Percentiles rank a stretch among this genome's conserved stretches.
These are phyloP conservation scores for Russula foetens DNA, from an alignment of 768 basidiomycete species.

Conservation along the genomic window DNA sequence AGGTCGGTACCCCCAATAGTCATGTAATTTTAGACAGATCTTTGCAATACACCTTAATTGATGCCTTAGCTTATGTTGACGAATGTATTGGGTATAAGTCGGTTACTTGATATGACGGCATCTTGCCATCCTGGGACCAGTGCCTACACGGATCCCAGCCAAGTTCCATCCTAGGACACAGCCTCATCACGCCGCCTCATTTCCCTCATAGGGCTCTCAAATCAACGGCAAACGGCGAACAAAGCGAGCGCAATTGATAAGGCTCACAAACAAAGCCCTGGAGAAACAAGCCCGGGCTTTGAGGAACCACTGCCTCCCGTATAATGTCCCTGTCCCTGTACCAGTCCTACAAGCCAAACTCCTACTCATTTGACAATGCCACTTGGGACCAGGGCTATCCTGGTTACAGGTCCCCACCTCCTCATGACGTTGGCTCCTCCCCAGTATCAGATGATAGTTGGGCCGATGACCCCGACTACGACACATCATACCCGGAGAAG, in stretches of 20 bases:
- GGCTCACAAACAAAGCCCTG: background rate
- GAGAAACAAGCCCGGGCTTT: background rate
- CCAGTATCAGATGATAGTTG: background rate
- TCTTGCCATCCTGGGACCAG: background rate
- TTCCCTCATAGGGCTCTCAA: background rate
- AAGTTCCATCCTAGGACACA: background rate
- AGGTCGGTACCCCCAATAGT: background rate
- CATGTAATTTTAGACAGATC: conserved; percentile 6
- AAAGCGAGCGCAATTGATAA: background rate
- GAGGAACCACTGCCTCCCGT: background rate
- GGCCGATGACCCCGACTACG: background rate
- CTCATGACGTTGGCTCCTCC: background rate
- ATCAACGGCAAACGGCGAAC: background rate
- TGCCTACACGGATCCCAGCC: background rate
- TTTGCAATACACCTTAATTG: conserved; percentile 3
- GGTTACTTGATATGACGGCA: background rate
- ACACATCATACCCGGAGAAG: background rate
- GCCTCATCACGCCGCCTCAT: background rate
- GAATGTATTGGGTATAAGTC: background rate
- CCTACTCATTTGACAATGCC: background rate
- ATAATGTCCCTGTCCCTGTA: background rate
- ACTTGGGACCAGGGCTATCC: background rate
- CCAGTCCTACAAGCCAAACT: background rate
- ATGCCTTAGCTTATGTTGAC: background rate
- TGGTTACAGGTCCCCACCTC: background rate